Evolutionary conservation across 108 stramenopile species (phyloP), one percentile per base, ranked within the genome.

Genomic region (Mediolabrus comicus): DNA sequence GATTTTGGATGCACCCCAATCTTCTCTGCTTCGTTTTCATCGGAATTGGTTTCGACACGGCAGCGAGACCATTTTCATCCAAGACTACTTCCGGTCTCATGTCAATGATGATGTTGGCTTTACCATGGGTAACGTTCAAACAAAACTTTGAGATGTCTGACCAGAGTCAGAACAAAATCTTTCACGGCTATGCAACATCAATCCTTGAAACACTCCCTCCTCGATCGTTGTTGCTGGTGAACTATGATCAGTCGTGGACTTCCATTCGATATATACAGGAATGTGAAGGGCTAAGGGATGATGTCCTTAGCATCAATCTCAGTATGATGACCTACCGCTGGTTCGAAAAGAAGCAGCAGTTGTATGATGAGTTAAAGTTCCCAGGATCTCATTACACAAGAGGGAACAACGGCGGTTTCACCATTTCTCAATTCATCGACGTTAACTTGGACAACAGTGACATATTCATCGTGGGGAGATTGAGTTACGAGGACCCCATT

Each of bases 1-100:
- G 93, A 27, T 95, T 95, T 59, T 95, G 93, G 93, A 87, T 92
- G 81, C 93, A 95, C 51, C 87, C 87, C 2, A 74, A 85, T 49
- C 51, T 91, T n/a, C 29, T 88, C 9, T 43, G 59, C 3, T 85
- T 71, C 49, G 36, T 83, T 16, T 38, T 83, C 57, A 43, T 74
- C 14, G 83, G 79, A 8, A 16, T 84, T 19, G 82, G 82, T 10
- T 24, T 74, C 52, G 57, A 36, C 5, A 29, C 32, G 13, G 64
- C 12, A 56, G 19, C 28, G 11, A 54, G 27, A 12, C 1, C 24
- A 14, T 6, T 65, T 2, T 19, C 24, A 26, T 2, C 3, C 14
- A 27, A 3, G 27, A 4, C 4, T 55, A 24, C 52, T 56, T 2
- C 25, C n/a, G 22, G 12, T 13, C 3, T 25, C 43, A 26, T 13